Evolutionary conservation across 352 stramenopile genomes (phyloP).

Genomic region (Globisporangium canariense): DNA sequence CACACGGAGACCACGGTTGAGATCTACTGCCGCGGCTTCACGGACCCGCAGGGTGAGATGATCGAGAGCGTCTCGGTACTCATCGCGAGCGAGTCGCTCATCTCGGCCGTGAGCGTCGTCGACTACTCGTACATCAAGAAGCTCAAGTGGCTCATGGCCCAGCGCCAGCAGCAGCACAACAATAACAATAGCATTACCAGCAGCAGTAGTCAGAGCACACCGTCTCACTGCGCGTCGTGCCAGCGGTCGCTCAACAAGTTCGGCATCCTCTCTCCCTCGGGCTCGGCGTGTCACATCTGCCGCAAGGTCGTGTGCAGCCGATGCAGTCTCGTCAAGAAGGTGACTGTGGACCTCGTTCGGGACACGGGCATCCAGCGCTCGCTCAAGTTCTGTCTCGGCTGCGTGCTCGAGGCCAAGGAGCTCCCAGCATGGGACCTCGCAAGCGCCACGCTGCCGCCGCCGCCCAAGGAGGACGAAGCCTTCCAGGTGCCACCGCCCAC

Average conservation of each 20-base stretch:
- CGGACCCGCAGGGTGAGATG: constrained; percentile 30
- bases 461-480: constrained; percentile 1
- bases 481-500: background rate
- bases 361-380: constrained; percentile 29
- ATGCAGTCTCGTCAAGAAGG: constrained; percentile 54
- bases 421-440: constrained; percentile 43
- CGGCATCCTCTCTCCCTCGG: constrained; percentile 18
- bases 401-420: constrained; percentile 46
- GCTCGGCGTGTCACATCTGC: constrained; percentile 44
- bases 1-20: constrained; percentile 26
- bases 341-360: constrained; percentile 44
- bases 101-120: constrained; percentile 16
- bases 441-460: constrained; percentile 3
- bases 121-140: constrained; percentile 36
- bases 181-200: background rate
- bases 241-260: constrained; percentile 22
- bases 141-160: constrained; percentile 27
- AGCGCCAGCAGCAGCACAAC: constrained; percentile 4
- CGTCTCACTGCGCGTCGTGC: constrained; percentile 24
- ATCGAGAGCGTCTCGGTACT: constrained; percentile 11
- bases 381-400: constrained; percentile 48
- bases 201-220: background rate
- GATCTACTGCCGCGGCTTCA: constrained; percentile 48
- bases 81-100: constrained; percentile 29
- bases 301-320: constrained; percentile 38